Base-by-base conservation (phyloP, 805 yeast genomes). In the Maudiozyma bulderi region DNA sequence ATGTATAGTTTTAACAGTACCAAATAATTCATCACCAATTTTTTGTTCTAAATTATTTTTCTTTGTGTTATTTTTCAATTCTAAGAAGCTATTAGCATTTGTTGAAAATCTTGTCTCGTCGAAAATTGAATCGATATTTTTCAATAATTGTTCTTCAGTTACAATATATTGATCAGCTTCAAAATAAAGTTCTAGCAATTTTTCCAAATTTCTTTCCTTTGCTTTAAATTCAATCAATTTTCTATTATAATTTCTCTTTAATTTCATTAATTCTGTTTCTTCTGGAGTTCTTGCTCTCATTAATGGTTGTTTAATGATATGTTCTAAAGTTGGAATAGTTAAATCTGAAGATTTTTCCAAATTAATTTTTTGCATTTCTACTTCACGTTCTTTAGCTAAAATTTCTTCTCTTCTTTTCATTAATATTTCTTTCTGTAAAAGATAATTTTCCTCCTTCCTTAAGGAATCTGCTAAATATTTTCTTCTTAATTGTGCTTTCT, bases 281-380 rank as follows among this genome's bases (percentile, higher is more conserved):
- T 82, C 93, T 28, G 69, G 72, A 0, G 95, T 84, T 65, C 95
- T 76, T 44, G 69, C 77, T 60, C 84, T 76, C 73, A 90, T 77
- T 52, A 88, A 68, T 13, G 91, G 86, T 2, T 86, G 86, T 26
- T 75, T 65, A 52, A 86, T 66, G 54, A 80, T 73, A 38, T 76
- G 73, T 57, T 84, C 88, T 50, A 89, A 72, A 1, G 95, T 84
- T 44, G 96, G 96, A 46, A 87, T 71, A 1, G 95, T 86, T 59
- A 83, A 75, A 57, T 73, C 70, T 29, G 70, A 65, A 6, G 66
- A 52, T 40, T 56, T 64, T 13, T 47, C 46, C 38, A 57, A 50
- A 30, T 59, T 52, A 20, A 61, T 40, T 30, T 52, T 45, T 33
- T 58, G 60, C 47, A 64, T 56, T 44, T 62, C 64, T 52, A 62